A percentile compares a stretch with the other conserved stretches of the same genome.
phyloP scores from a whole-genome alignment of 345 rosid species.

The Eucalyptus cloeziana region DNA sequence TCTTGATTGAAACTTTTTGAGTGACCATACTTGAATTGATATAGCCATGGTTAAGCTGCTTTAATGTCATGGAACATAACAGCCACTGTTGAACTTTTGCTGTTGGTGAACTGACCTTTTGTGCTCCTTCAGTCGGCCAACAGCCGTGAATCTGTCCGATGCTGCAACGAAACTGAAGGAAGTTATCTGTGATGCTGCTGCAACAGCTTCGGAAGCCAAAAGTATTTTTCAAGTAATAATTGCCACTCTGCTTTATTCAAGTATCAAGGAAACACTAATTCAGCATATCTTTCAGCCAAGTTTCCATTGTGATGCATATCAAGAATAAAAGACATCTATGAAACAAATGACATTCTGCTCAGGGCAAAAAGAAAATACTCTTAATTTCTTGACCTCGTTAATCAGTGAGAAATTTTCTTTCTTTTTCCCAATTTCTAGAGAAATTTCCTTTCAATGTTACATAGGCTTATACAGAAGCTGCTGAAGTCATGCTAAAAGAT shows the following conservation, averaged over 20 bases:
- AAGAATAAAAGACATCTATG: neutral
- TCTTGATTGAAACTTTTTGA: neutral
- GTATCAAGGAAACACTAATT: neutral
- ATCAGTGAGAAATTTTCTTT: neutral
- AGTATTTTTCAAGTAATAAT: conserved; percentile 44
- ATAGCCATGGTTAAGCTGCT: neutral
- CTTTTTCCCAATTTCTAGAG: neutral
- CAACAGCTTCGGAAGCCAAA: conserved; percentile 17
- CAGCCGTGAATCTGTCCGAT: conserved; percentile 86
- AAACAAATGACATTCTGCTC: neutral
- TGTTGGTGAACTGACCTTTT: neutral
- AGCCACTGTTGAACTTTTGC: neutral
- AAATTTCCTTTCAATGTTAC: neutral
- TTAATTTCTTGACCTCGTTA: neutral
- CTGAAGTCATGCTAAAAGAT: conserved; percentile 76
- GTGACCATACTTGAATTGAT: neutral
- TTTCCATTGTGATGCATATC: neutral
- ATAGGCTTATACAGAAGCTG: conserved; percentile 69
- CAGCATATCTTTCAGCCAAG: neutral
- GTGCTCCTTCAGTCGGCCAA: conserved; percentile 62
- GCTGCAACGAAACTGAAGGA: conserved; percentile 75
- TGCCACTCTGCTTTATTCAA: neutral
- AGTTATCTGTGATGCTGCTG: conserved; percentile 33
- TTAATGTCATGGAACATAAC: neutral
- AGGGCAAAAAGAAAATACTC: neutral